phyloP scores from a whole-genome alignment of 1,139 yeast species.

The Lodderomyces beijingensis region DNA sequence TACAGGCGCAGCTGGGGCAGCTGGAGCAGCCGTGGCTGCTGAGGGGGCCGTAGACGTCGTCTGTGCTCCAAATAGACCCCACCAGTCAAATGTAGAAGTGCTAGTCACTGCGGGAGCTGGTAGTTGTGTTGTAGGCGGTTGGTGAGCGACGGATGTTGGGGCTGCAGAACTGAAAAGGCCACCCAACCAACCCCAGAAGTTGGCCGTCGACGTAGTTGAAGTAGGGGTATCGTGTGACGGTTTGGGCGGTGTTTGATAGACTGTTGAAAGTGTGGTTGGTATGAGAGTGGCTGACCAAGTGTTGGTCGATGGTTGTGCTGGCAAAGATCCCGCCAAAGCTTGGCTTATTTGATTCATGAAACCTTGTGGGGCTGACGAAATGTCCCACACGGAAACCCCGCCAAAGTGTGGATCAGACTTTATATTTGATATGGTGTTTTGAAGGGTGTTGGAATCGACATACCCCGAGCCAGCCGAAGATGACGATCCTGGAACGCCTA shows the following conservation, averaged over 20 bases:
- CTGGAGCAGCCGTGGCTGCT: not conserved
- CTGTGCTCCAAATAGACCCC: conserved; percentile 4
- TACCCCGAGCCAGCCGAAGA: conserved; percentile 21
- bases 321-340: conserved; percentile 8
- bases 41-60: conserved; percentile 1
- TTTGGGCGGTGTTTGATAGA: conserved; percentile 1
- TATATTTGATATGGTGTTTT: conserved; percentile 13
- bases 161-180: conserved; percentile 3
- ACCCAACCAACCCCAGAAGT: conserved; percentile 3
- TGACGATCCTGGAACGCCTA: conserved; percentile 26
- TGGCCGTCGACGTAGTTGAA: conserved; percentile 3
- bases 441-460: conserved; percentile 15
- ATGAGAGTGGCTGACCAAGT: not conserved
- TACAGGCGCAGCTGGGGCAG: conserved; percentile 1
- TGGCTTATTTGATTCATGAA: conserved; percentile 7
- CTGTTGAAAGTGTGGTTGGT: conserved; percentile 2
- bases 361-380: conserved; percentile 16
- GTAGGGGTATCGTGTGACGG: not conserved
- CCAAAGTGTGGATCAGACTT: conserved; percentile 19
- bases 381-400: conserved; percentile 28
- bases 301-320: not conserved
- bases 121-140: not conserved
- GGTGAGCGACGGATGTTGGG: not conserved
- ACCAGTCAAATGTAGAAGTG: conserved; percentile 5
- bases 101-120: conserved; percentile 1